Evolutionary conservation across 2,329 filamentous ascomycete genomes (phyloP), one percentile per base, ranked within the genome.

Genomic region (Penicillium digitatum): DNA sequence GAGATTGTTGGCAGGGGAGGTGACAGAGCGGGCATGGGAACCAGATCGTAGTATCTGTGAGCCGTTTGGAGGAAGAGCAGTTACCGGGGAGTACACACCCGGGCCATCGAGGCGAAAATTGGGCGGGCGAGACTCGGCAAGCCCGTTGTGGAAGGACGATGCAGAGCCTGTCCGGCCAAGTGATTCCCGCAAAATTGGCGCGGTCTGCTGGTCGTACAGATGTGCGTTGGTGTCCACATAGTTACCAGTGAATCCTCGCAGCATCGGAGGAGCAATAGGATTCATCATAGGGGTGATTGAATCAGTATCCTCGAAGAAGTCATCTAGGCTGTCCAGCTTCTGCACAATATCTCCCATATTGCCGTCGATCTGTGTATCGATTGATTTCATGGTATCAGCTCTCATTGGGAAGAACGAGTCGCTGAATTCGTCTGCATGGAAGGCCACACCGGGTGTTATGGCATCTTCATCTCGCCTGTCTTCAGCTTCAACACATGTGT

Each of bases 361-460:
- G 40, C 81, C 83, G 54, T 82, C 81, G 18, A 71, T 70, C 49
- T 73, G 72, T 3, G 74, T 77, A 35, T 94, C 90, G 64, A 96
- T 90, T 0, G 92, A 96, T 70, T 95, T 84, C 89, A 96, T 96
- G 0, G 92, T 96, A 51, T 90, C 90, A 1, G 90, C 89, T 49
- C 91, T 84, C 61, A 92, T 87, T 18, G 86, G 83, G 75, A 92
- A 92, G 70, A 92, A 91, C 0, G 81, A 79, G 51, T 88, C 87
- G 64, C 88, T 89, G 11, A 87, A 86, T 57, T 97, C 92, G 58
- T 99, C 95, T 3, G 86, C 82, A 63, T 95, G 89, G 74, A 99
- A 97, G 67, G 95, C 92, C 27, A 99, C 86, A 43, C 96, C 92
- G 1, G 90, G 88, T 0, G 90, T 94, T 4, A 86, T 82, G 0